Base-by-base conservation (phyloP, 768 basidiomycete genomes). In the Aureoboletus auriporus region DNA sequence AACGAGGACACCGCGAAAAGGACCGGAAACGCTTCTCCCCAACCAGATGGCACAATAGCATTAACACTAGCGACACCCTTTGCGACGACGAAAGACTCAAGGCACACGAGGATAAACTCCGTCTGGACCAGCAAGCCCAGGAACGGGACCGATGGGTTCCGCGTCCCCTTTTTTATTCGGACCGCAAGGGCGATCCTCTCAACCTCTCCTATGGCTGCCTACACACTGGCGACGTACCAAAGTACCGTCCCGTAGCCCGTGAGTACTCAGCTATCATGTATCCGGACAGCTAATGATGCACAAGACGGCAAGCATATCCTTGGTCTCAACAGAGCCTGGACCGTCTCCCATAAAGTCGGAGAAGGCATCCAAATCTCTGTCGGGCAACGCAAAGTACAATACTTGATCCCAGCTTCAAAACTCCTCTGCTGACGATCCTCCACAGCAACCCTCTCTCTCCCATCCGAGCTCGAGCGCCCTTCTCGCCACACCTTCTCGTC, bases 201-300 rank as follows among this genome's bases (percentile, higher is more conserved):
- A 89, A 86, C 59, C 65, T 86, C 29, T 75, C 75, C 37, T 89
- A 86, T 56, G 87, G 85, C n/a, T 69, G 79, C 4, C 57, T 86
- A 29, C 73, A 86, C 58, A 61, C 75, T 27, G 75, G 82, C 13
- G 78, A 84, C 55, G 66, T 88, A 23, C 86, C 88, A 13, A 86
- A 77, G 62, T 86, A 88, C 60, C 73, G 71, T 51, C 58, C 79
- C 39, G 72, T 82, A 42, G 72, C 69, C 62, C 72, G 85, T 89
- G 73, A 67, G 83, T 49, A 27, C 27, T 38, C 40, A 47, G 34
- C 45, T 27, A 9, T 14, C 34, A 37, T 47, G 26, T 31, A 27
- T 51, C 38, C 56, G 65, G 65, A 70, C 68, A 52, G 64, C 80
- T 84, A 72, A 85, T 75, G 62, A 73, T 71, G 62, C 52, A 52